Base-by-base conservation (phyloP, 257 asterid genomes). In the Anisodus acutangulus region DNA sequence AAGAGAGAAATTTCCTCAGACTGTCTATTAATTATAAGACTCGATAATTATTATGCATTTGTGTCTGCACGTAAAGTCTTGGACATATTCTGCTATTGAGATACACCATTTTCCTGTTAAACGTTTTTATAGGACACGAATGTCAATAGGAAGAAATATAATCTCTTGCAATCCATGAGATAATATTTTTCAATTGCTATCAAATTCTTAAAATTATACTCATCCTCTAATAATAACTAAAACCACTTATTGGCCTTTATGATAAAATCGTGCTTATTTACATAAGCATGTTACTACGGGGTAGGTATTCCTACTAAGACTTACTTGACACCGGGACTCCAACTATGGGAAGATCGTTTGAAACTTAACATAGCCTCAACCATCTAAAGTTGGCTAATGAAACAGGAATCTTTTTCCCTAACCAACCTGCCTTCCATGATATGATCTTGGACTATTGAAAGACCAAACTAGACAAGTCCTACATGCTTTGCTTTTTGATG, bases 301-400 rank as follows among this genome's bases (percentile, higher is more conserved):
- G 41, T 45, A 47, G 59, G n/a, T n/a, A 11, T 72, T 47, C n/a
- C 41, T 74, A 16, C 17, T 39, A 51, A 74, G 19, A 74, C 58
- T 74, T 74, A 47, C 55, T 49, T 22, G 13, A 19, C 10, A 10
- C 12, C 5, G 43, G 43, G 19, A 74, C 3, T 74, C 60, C 41
- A 49, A 47, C 19, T 11, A 22, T 11, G 80, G 37, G 80, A 74
- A 45, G 80, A 74, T 49, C 43, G 19, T 45, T 43, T 11, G 19
- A 74, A 71, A 49, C 80, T 47, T 49, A 11, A 74, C 58, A 47
- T 19, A 74, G 43, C 60, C 80, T 16, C 80, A 26, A 11, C 60
- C 54, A 74, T 74, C 60, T 74, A 11, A 19, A 47, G 80, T 47
- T 72, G 59, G 43, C 58, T 71, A 47, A 72, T 72, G 60, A 49